Percentiles rank a stretch among this genome's conserved stretches.
These are phyloP conservation scores for Suillus subluteus DNA, from an alignment of 768 basidiomycete species.

Conservation along the genomic window DNA sequence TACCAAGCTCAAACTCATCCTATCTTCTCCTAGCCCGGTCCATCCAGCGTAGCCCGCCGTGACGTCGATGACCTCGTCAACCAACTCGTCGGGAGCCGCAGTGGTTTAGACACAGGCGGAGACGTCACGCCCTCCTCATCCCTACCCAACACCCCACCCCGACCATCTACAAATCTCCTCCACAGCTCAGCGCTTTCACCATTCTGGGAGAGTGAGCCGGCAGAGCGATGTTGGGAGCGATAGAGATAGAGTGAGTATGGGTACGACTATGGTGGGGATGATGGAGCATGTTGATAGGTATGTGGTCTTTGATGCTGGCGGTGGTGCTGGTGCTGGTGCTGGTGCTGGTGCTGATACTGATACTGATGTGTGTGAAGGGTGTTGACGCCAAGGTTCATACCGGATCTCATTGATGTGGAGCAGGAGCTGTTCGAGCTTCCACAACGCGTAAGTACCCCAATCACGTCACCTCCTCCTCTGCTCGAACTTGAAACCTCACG, in stretches of 20 bases:
- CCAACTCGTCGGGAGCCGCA: constrained; percentile 52
- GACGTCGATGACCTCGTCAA: constrained; percentile 78
- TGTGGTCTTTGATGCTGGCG: constrained; percentile 21
- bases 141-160: constrained; percentile 68
- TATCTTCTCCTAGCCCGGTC: constrained; percentile 36
- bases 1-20: constrained; percentile 4
- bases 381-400: constrained; percentile 64
- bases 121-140: constrained; percentile 74
- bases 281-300: constrained; percentile 77
- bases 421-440: constrained; percentile 91
- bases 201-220: constrained; percentile 70
- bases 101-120: constrained; percentile 55
- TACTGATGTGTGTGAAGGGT: constrained; percentile 40
- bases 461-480: not conserved
- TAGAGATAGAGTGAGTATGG: constrained; percentile 43
- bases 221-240: constrained; percentile 68
- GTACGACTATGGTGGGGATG: constrained; percentile 49
- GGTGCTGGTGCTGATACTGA: not conserved
- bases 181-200: constrained; percentile 41
- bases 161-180: constrained; percentile 40
- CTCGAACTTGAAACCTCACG: constrained; percentile 7
- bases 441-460: constrained; percentile 60
- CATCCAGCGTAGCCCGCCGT: constrained; percentile 46
- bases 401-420: constrained; percentile 87
- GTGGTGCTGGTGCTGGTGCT: too few species aligned